Conservation (phyloP, 192 early-diverging fungal genomes). For the Rhizophagus prolifer region DNA sequence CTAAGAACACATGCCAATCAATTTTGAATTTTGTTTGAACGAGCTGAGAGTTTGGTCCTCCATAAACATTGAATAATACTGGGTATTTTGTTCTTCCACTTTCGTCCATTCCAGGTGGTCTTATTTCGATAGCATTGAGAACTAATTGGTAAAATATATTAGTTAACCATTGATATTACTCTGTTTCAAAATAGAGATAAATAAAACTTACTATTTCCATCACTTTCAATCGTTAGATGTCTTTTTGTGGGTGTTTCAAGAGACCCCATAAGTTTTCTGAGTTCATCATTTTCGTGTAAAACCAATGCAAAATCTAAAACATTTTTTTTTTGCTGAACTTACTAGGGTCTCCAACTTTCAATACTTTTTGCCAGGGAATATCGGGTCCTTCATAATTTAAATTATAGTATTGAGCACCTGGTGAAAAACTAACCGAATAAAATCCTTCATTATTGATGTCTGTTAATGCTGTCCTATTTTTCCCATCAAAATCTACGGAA, state of each 20-base stretch:
- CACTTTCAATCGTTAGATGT: constrained; percentile 37
- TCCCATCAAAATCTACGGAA: constrained; percentile 34
- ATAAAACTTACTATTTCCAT: constrained; percentile 41
- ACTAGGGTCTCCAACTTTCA: constrained; percentile 49
- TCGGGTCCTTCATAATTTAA: constrained; percentile 83
- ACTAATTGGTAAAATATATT: constrained; percentile 28
- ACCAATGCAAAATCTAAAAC: constrained; percentile 49
- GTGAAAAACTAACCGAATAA: constrained; percentile 74
- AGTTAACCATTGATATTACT: constrained; percentile 35
- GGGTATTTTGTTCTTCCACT: constrained; percentile 71
- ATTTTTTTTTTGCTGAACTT: constrained; percentile 3
- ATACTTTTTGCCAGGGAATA: constrained; percentile 74
- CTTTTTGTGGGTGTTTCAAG: constrained; percentile 63
- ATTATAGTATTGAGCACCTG: constrained; percentile 67
- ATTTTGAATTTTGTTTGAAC: constrained; percentile 65
- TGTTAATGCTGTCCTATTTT: constrained; percentile 36
- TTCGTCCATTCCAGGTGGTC: constrained; percentile 77
- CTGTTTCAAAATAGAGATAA: constrained; percentile 34
- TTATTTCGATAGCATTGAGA: constrained; percentile 79
- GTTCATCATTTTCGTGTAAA: constrained; percentile 55
- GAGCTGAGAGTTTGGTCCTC: constrained; percentile 88
- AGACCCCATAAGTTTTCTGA: constrained; percentile 45
- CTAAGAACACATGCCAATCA: constrained; percentile 72
- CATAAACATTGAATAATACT: constrained; percentile 83
- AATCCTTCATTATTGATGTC: constrained; percentile 52